A percentile compares a stretch with the other conserved stretches of the same genome.
Evolutionary conservation across 345 rosid species (phyloP).

Genomic region (Theobroma cacao): DNA sequence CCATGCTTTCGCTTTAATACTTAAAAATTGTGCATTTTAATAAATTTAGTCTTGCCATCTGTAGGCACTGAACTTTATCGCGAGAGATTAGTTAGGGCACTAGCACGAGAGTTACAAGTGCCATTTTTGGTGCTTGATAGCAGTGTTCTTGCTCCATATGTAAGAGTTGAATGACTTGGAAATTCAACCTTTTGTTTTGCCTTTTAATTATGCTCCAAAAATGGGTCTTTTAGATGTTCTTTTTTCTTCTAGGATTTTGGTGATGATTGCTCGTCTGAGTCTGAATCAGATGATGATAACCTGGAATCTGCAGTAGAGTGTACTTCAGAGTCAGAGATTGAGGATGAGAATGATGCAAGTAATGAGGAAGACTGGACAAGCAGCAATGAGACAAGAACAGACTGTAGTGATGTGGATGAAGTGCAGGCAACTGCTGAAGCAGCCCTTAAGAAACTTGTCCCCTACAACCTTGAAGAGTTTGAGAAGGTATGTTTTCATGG

Average conservation of each 20-base stretch:
- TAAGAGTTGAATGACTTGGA: slow-evolving; percentile 45
- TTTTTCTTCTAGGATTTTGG: slow-evolving; percentile 59
- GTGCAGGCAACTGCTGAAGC: slow-evolving; percentile 70
- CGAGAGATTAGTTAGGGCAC: slow-evolving; percentile 88
- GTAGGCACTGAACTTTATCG: slow-evolving; percentile 94
- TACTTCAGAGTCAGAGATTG: slow-evolving; percentile 79
- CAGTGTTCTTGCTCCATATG: slow-evolving; percentile 89
- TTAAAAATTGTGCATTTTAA: not conserved
- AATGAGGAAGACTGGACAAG: slow-evolving; percentile 75
- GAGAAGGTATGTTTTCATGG: slow-evolving; percentile 52
- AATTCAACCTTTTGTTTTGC: not conserved
- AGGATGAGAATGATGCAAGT: slow-evolving; percentile 68
- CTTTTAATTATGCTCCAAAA: slow-evolving; percentile 5
- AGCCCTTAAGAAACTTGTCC: slow-evolving; percentile 74
- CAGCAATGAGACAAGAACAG: slow-evolving; percentile 64
- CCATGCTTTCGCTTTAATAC: not conserved
- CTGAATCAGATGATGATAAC: slow-evolving; percentile 65
- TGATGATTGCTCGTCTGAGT: slow-evolving; percentile 66
- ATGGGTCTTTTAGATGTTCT: slow-evolving; percentile 9
- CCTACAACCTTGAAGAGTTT: slow-evolving; percentile 68
- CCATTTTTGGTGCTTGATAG: slow-evolving; percentile 89
- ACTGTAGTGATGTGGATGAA: slow-evolving; percentile 71
- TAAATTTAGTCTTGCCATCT: slow-evolving; percentile 10
- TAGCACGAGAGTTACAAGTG: slow-evolving; percentile 81
- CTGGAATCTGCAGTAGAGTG: slow-evolving; percentile 61